Percentiles rank a stretch among this genome's conserved stretches.
Conservation (phyloP, 179 eudicot species). For the Spergularia azorica region DNA sequence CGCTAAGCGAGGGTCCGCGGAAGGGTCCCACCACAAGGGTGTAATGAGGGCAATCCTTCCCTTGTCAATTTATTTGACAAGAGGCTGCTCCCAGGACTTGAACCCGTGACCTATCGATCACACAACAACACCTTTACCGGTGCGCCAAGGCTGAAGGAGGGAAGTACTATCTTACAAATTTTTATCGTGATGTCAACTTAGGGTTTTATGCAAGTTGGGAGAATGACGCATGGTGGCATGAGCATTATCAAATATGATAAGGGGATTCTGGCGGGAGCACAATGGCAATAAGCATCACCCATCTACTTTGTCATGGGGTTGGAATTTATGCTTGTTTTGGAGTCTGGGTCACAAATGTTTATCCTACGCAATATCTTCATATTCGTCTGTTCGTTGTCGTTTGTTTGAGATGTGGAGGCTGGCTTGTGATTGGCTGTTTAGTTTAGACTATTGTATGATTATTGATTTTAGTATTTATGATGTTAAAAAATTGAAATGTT, state of each 20-base stretch:
- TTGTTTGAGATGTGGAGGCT: not conserved
- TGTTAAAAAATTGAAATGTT: not conserved
- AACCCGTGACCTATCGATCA: no score
- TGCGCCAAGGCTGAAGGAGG: no score
- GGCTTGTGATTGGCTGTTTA: constrained; percentile 12
- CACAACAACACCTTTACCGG: no score
- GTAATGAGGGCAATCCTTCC: no score
- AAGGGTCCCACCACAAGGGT: no score
- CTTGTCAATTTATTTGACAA: no score
- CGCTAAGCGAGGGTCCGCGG: no score
- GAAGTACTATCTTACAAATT: not conserved
- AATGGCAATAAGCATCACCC: not conserved
- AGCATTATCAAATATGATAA: no score
- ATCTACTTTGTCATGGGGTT: not conserved
- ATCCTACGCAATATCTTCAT: not conserved
- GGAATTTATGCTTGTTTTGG: not conserved
- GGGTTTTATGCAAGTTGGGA: constrained; percentile 1
- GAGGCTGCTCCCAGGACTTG: no score
- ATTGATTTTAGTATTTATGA: not conserved
- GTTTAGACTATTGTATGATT: not conserved
- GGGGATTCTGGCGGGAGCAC: not conserved
- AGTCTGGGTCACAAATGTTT: not conserved
- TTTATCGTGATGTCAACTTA: not conserved
- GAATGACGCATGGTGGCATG: not conserved
- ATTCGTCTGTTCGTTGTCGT: not conserved